Evolutionary conservation across 208 protist species (phyloP), one percentile per base, ranked within the genome.

Genomic region (Ichthyophonus hoferi): DNA sequence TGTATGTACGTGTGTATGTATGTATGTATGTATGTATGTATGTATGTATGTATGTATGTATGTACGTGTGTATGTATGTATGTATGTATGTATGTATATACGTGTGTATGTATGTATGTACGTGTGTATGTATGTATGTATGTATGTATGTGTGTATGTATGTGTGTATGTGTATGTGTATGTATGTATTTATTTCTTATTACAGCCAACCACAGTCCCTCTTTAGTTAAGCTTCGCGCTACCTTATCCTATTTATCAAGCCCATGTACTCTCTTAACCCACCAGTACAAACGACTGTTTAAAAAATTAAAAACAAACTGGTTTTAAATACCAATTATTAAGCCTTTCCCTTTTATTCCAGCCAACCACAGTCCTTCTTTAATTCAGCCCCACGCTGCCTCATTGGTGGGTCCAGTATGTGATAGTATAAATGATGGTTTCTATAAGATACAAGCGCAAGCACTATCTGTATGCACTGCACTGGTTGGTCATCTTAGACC

Each of bases 401-500:
- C 40, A 14, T 83, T 95, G 1, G 81, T 79, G 2, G 42, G 12
- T 33, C 88, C 90, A 1, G 88, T 95, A 35, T 85, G 90, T 37
- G 84, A 87, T 33, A 90, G 84, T 40, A 90, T 96, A 12, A 90
- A 89, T 31, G 94, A 95, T 39, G 78, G 84, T 7, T 96, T 95
- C 79, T 96, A 95, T 90, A 93, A 95, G 86, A 92, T 95, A 40
- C 90, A 88, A 1, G 90, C 93, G n/a, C 35, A 82, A 17, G 35
- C 35, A 39, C 24, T 82, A 37, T 37, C 7, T 24, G 50, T 67
- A 24, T 67, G 50, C 50, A 67, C 50, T 24, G 24, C 14, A n/a
- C 50, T 67, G 50, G 50, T 67, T 24, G 24, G 24, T 7, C 7
- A 67, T 7, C 50, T 67, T 7, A 7, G 50, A 67, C 50, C 50